Evolutionary conservation across 441 rosid species (phyloP).

Genomic region (Metrosideros polymorpha): DNA sequence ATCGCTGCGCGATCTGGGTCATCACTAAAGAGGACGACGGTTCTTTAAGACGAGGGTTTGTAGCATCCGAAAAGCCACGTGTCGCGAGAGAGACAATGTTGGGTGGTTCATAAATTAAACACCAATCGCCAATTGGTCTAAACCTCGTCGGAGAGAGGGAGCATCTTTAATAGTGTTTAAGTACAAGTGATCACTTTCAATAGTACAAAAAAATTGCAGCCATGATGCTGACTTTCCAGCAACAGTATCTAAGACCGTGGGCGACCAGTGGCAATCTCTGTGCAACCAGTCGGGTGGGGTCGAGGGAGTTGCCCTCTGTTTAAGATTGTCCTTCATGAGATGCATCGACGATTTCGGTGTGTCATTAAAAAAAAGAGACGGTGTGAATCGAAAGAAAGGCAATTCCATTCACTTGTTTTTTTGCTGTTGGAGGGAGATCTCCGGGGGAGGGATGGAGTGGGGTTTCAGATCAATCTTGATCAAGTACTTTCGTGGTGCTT

Average conservation of each 20-base stretch:
- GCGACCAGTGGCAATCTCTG: background rate
- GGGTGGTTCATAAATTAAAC: background rate
- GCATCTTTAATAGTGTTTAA: fast-evolving
- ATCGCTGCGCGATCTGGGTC: background rate
- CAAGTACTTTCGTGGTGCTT: background rate
- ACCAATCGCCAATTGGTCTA: background rate
- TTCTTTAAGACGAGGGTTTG: too few species aligned
- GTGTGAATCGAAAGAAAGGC: too few species aligned
- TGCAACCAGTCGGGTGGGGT: too few species aligned
- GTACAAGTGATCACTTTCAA: background rate
- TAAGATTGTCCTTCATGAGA: background rate
- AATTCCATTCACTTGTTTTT: too few species aligned
- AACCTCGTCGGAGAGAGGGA: background rate
- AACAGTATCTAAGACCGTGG: background rate
- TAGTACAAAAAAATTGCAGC: background rate
- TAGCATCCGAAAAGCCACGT: background rate
- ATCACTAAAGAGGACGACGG: background rate
- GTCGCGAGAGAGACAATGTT: background rate
- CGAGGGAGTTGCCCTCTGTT: too few species aligned
- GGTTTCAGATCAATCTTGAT: background rate
- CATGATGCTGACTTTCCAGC: background rate
- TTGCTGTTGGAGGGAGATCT: background rate
- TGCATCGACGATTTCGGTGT: background rate
- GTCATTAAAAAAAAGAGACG: background rate
- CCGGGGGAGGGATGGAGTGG: background rate